Evolutionary conservation across 331 rosid genomes (phyloP).

Genomic region (Quercus lobata): DNA sequence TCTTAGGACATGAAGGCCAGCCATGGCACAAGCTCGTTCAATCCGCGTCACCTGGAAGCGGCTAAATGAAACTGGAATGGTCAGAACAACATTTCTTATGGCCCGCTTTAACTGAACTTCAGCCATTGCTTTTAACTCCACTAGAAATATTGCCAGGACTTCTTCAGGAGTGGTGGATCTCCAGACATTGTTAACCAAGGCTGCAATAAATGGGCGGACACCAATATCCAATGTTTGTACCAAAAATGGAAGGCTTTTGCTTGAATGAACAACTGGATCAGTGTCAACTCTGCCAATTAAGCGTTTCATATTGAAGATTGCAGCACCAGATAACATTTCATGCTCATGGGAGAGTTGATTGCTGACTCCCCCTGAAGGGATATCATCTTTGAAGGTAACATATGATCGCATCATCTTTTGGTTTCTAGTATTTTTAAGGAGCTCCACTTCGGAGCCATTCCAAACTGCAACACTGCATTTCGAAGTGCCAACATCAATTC

Average conservation of each 20-base stretch:
- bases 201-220: conserved; percentile 75
- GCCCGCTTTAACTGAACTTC: conserved; percentile 56
- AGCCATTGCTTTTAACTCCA: conserved; percentile 62
- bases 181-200: conserved; percentile 75
- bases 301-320: conserved; percentile 90
- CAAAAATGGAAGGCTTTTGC: conserved; percentile 79
- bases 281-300: conserved; percentile 85
- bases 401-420: conserved; percentile 70
- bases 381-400: conserved; percentile 64
- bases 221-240: conserved; percentile 88
- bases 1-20: conserved; percentile 75
- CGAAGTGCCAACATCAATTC: conserved; percentile 86
- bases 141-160: conserved; percentile 67
- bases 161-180: conserved; percentile 87
- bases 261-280: conserved; percentile 69
- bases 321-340: conserved; percentile 69
- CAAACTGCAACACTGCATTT: conserved; percentile 85
- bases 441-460: conserved; percentile 78
- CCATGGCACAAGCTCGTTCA: conserved; percentile 88
- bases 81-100: conserved; percentile 67
- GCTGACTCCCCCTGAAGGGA: conserved; percentile 63
- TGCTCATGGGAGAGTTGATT: conserved; percentile 47
- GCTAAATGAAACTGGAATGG: conserved; percentile 79
- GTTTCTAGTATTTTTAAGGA: conserved; percentile 55
- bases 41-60: conserved; percentile 78